Base-by-base conservation (phyloP, 805 yeast genomes). In the Jamesozyma jinghongensis region DNA sequence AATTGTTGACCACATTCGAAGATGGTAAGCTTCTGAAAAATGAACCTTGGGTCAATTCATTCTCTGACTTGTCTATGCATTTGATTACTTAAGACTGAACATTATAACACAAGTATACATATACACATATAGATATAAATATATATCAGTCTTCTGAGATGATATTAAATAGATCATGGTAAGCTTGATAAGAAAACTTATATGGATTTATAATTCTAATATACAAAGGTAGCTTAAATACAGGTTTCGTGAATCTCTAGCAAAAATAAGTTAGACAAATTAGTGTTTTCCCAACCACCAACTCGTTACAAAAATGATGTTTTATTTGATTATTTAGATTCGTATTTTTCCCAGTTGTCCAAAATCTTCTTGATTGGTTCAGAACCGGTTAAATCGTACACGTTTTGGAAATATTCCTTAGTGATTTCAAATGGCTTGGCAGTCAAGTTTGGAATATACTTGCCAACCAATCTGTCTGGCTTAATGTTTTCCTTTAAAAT, bases 371-470 rank as follows among this genome's bases (percentile, higher is more conserved):
- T 86, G 62, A 94, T 84, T 75, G 85, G 86, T 40, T 85, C 94
- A 38, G 95, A 84, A 33, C 83, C 80, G 38, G 99, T 92, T 65
- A 92, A 75, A 44, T 80, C 76, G 63, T 90, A 92, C 40, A 92
- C 99, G 55, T 85, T 94, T 72, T 94, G 83, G 73, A 92, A 92
- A 72, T 92, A 92, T 66, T 88, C 97, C 72, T 86, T 92, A 32
- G 97, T 82, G 54, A 92, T 81, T 68, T 83, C 79, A 65, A 92
- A 92, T 54, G 99, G 98, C 70, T 79, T 85, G 49, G 98, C 98
- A 51, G 98, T 94, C 74, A 92, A 77, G 73, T 92, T 92, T 51
- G 99, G 99, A 74, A 92, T 88, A 69, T 94, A 92, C 72, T 88
- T 92, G 62, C 88, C 88, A 54, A 85, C 79, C 69, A 92, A 75